Conservation (phyloP, 371 early-diverging fungal genomes). For the Blyttiomyces sp. region DNA sequence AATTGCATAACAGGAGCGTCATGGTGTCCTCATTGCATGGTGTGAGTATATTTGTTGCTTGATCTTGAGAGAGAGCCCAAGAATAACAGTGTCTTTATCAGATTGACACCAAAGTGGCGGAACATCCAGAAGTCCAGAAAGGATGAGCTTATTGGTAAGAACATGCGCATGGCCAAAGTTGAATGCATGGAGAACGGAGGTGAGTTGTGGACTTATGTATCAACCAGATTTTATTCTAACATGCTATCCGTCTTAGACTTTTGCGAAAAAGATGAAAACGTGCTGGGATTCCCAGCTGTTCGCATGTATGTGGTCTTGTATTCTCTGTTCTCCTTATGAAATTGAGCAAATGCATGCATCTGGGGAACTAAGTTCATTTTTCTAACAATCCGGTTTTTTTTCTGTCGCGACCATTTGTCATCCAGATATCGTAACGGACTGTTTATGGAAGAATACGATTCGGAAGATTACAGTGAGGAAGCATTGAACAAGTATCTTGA, state of each 20-base stretch:
- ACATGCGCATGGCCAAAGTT: slow-evolving; percentile 70
- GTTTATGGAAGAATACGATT: neutral
- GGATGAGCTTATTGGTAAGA: slow-evolving; percentile 18
- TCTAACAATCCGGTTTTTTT: too few species aligned
- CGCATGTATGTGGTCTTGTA: neutral
- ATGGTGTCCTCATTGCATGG: slow-evolving; percentile 16
- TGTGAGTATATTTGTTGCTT: neutral
- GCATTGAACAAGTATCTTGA: neutral
- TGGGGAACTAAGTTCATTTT: too few species aligned
- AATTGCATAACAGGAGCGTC: neutral
- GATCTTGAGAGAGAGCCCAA: neutral
- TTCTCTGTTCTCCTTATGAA: neutral
- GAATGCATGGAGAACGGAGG: slow-evolving; percentile 70
- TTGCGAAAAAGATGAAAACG: neutral
- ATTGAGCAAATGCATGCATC: too few species aligned
- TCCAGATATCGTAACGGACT: neutral
- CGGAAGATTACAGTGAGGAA: neutral
- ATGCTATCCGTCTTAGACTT: neutral
- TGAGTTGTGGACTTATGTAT: slow-evolving; percentile 9
- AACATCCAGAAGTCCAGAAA: slow-evolving; percentile 22
- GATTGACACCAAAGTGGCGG: slow-evolving; percentile 40
- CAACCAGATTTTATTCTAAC: neutral
- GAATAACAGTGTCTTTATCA: neutral
- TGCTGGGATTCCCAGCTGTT: neutral
- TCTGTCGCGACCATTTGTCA: neutral